Evolutionary conservation across 2,329 filamentous ascomycete genomes (phyloP).

Genomic region (Grosmannia huntii): DNA sequence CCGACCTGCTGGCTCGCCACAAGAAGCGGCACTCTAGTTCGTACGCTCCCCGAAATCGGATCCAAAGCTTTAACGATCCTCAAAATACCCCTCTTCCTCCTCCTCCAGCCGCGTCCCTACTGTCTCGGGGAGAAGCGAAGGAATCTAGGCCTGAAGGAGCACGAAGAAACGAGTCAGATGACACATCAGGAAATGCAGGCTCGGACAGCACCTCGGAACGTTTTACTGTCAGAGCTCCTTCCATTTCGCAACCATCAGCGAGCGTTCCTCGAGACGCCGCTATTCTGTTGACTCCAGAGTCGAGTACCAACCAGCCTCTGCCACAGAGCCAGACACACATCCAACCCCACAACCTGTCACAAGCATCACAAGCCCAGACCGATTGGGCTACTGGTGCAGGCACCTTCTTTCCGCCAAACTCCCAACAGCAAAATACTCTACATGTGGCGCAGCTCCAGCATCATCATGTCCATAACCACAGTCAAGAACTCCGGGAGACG

Average conservation of each 20-base stretch:
- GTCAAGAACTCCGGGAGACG: neutral
- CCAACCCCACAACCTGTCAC: neutral
- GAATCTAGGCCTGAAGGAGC: neutral
- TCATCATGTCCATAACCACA: too few relatives aligned
- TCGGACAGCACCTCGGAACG: neutral
- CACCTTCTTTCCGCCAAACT: neutral
- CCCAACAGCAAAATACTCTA: neutral
- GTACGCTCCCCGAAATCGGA: constrained; percentile 36
- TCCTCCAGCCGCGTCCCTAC: too few relatives aligned
- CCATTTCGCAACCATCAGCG: constrained; percentile 14
- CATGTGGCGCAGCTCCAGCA: neutral
- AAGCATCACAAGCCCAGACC: neutral
- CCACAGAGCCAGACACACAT: constrained; percentile 10
- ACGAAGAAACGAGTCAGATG: neutral
- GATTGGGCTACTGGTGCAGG: neutral
- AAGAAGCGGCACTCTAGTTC: constrained; percentile 50
- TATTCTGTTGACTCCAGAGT: constrained; percentile 30
- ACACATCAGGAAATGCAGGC: neutral
- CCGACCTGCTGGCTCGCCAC: constrained; percentile 60
- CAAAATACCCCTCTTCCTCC: constrained; percentile 12
- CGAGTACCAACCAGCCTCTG: constrained; percentile 13
- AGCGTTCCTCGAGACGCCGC: constrained; percentile 31
- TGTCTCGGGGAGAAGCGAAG: neutral
- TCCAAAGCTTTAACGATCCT: constrained; percentile 32
- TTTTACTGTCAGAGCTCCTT: neutral